Evolutionary conservation across 1,284 basidiomycete species (phyloP), one percentile per base, ranked within the genome.

Genomic region (Erythrobasidium hasegawianum): DNA sequence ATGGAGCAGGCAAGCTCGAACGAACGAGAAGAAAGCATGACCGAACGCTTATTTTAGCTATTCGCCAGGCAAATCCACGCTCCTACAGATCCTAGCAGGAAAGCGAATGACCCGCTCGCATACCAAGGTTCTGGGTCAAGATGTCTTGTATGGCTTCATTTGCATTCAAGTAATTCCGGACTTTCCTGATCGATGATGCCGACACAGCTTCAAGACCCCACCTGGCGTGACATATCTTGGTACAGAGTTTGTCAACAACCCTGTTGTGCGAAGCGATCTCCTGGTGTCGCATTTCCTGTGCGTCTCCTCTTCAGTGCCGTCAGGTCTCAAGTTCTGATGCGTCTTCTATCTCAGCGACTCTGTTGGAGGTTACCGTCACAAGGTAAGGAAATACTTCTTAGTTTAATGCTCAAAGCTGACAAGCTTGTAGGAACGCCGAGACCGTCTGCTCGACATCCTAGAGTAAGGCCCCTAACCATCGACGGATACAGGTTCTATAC

Each of bases 341-440:
- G 39, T n/a, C 14, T 40, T 39, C 43, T 33, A 33, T 11, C 10
- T 20, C 58, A 75, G 75, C 1, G 89, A 97, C 77, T 94, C 90
- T 18, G 90, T 98, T 1, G 95, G 95, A 22, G 95, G 95, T 0
- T 97, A 96, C 77, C 83, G 94, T 50, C 85, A 97, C 80, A 94
- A 94, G 56, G 62, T 65, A 13, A 9, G n/a, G n/a, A n/a, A n/a
- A n/a, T n/a, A n/a, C n/a, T n/a, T n/a, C n/a, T n/a, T n/a, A n/a
- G n/a, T n/a, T n/a, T n/a, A n/a, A n/a, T n/a, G n/a, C n/a, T n/a
- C 29, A 24, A 26, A 20, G 38, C 54, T 49, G 52, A 62, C 22
- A 5, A n/a, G 22, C 16, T 47, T 7, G 26, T 56, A 65, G 75
- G 88, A 86, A 72, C 83, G 94, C 38, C 82, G 95, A 47, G 90